Base-by-base conservation (phyloP, 495 filamentous ascomycete species). In the Penicillium antarcticum region DNA sequence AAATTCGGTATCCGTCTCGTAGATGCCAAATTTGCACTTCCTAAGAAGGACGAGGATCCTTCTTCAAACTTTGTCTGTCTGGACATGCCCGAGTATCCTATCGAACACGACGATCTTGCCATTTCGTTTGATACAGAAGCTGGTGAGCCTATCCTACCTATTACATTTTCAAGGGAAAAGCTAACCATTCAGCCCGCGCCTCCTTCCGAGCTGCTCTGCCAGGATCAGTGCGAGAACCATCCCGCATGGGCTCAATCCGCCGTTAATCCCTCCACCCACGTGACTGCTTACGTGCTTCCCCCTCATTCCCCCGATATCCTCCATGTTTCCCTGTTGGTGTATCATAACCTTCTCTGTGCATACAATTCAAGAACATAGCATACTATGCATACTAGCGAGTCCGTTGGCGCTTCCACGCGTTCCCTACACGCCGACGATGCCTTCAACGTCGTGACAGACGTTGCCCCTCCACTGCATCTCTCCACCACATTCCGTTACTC, bases 1-100 rank as follows among this genome's bases (percentile, higher is more conserved):
- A 89, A 87, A 59, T 80, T 77, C 33, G 81, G 81, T 17, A 67
- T 95, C 26, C 80, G 84, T 48, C 82, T 96, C 54, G 86, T 87
- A 23, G 91, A 96, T 63, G 89, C 89, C 49, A 96, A 96, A 67
- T 95, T 96, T 58, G 85, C 88, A 9, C 71, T 96, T 31, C 90
- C 90, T 3, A 84, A 76, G 69, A 71, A 67, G 11, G 76, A 79
- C 37, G 77, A 75, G 6, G 83, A 84, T 21, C 71, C 77, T 13
- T 76, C 81, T 19, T 79, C 81, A 44, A 76, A 79, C 18, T 95
- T 92, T 70, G 74, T 94, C 17, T 91, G 86, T 62, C 68, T 95
- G 49, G 91, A 96, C 63, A 76, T 87, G 76, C 86, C 88, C 4
- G 91, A 95, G 46, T 91, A 92, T 70, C 87, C 90, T 1, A 85